These are phyloP conservation scores for Alternaria sp. DNA, from an alignment of 2,329 filamentous ascomycete genomes.

Conservation along the genomic window DNA sequence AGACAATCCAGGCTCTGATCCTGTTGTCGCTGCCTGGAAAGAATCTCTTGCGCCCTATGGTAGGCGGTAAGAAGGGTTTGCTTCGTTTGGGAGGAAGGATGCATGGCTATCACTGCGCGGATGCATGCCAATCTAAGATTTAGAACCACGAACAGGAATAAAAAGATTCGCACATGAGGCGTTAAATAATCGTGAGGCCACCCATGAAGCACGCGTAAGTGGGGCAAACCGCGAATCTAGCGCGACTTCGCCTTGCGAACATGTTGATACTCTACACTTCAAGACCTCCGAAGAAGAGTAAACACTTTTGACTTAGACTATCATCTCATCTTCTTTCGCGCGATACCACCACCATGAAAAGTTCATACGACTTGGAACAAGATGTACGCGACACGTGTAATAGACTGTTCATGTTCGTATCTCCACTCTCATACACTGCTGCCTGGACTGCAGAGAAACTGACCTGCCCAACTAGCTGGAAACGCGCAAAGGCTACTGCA, in stretches of 20 bases:
- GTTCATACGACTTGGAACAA: background rate
- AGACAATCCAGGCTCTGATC: background rate
- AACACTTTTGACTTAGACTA: background rate
- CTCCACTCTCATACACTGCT: background rate
- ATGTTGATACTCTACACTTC: background rate
- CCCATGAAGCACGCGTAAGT: background rate
- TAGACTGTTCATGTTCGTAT: background rate
- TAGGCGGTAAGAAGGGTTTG: no score
- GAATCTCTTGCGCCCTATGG: background rate
- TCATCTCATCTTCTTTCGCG: background rate
- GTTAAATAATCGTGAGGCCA: background rate
- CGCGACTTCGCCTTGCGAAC: background rate
- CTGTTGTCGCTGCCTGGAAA: background rate
- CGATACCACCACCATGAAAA: background rate
- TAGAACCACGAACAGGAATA: no score
- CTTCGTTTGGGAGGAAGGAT: background rate
- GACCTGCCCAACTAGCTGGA: background rate
- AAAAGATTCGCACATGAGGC: background rate
- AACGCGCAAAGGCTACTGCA: background rate
- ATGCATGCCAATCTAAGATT: no score
- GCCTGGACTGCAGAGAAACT: background rate
- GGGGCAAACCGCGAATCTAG: background rate
- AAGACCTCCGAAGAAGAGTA: background rate
- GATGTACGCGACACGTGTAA: background rate
- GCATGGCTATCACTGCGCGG: background rate